Percentiles rank a stretch among this genome's conserved stretches.
These are phyloP conservation scores for Hypoxylon trugodes DNA, from an alignment of 495 filamentous ascomycete genomes.

Conservation along the genomic window DNA sequence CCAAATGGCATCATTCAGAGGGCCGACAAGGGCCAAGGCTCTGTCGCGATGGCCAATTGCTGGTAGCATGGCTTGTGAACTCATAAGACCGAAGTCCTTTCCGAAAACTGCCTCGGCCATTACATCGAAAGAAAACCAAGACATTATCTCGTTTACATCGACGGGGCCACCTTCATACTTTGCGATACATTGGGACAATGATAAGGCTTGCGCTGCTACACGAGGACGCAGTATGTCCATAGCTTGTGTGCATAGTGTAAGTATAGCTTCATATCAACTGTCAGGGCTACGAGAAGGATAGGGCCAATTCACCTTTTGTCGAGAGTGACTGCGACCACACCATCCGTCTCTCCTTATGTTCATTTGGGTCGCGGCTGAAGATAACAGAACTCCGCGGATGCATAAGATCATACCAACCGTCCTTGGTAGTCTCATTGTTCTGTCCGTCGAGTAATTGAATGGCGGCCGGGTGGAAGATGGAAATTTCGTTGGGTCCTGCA, in stretches of 20 bases:
- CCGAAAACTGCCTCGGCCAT: slow-evolving; percentile 5
- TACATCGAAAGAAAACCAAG: slow-evolving; percentile 8
- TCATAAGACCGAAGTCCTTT: slow-evolving; percentile 4
- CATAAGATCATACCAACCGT: slow-evolving; percentile 4
- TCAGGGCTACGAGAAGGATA: no score
- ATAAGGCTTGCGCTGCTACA: neutral
- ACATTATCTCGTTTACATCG: neutral
- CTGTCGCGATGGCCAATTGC: neutral
- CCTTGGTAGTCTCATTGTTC: slow-evolving; percentile 2
- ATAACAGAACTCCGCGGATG: neutral
- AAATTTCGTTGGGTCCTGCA: neutral
- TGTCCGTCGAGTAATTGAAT: slow-evolving; percentile 13
- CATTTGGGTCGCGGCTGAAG: neutral
- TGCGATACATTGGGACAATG: neutral
- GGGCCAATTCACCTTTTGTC: no score
- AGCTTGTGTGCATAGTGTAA: no score
- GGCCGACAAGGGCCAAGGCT: neutral
- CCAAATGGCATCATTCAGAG: neutral
- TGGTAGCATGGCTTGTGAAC: neutral
- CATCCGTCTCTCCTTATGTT: neutral
- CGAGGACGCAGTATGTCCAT: no score
- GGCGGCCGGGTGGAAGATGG: slow-evolving; percentile 8
- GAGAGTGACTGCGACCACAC: no score
- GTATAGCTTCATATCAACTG: no score
- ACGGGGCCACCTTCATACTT: neutral